Conservation (phyloP, 495 filamentous ascomycete genomes). For the Talaromyces adpressus region DNA sequence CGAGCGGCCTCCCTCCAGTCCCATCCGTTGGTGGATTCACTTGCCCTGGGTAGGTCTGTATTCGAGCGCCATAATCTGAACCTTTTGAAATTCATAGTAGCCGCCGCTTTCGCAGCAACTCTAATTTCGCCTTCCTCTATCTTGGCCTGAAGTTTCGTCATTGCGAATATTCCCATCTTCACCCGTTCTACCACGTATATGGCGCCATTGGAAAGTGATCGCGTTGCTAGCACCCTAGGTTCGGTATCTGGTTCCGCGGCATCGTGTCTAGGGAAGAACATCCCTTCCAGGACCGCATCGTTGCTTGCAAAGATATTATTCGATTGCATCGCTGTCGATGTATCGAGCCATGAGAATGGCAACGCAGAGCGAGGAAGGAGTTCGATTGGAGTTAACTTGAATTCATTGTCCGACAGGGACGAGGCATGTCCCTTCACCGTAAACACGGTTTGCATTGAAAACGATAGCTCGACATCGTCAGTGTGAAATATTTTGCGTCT, state of each 20-base stretch:
- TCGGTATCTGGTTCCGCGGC: constrained; percentile 29
- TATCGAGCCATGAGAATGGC: constrained; percentile 54
- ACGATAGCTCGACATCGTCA: constrained; percentile 10
- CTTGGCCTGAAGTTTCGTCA: constrained; percentile 64
- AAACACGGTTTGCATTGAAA: background rate
- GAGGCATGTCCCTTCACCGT: constrained; percentile 44
- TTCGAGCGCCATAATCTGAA: constrained; percentile 20
- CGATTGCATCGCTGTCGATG: constrained; percentile 42
- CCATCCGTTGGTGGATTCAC: constrained; percentile 17
- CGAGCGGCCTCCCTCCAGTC: constrained; percentile 35
- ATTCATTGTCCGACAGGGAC: constrained; percentile 48
- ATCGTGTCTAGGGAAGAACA: background rate
- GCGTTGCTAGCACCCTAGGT: constrained; percentile 55
- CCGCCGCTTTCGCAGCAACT: constrained; percentile 24
- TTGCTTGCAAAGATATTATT: constrained; percentile 50
- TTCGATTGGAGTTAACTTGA: constrained; percentile 52
- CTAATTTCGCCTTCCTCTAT: constrained; percentile 38
- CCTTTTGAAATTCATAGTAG: background rate
- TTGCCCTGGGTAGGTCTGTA: constrained; percentile 24
- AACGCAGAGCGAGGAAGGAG: constrained; percentile 54
- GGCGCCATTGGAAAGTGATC: constrained; percentile 48
- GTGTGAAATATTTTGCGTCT: constrained; percentile 27
- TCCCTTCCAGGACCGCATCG: constrained; percentile 53
- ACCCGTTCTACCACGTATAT: constrained; percentile 72
- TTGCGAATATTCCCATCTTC: constrained; percentile 54